Evolutionary conservation across 371 early-diverging fungal genomes (phyloP).

Genomic region (Dipsacomyces acuminosporus): DNA sequence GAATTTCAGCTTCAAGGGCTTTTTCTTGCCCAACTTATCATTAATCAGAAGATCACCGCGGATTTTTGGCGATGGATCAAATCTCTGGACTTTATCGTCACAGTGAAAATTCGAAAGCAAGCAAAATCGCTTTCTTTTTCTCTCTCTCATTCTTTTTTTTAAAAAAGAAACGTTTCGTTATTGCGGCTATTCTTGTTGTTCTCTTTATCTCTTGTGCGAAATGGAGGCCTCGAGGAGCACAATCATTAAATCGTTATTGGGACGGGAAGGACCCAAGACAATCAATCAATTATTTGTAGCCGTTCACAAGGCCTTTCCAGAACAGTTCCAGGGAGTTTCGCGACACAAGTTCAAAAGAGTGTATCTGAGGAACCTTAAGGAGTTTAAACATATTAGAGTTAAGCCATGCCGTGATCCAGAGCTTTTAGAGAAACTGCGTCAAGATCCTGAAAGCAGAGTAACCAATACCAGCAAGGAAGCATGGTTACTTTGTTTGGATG

Average conservation of each 20-base stretch:
- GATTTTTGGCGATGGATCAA: no score
- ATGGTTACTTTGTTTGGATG: slow-evolving; percentile 26
- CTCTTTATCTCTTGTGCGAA: neutral
- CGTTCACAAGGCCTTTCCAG: slow-evolving; percentile 16
- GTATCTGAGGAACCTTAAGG: slow-evolving; percentile 44
- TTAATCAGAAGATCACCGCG: no score
- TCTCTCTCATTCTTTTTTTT: no score
- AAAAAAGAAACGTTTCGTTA: no score
- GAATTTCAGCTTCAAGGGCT: no score
- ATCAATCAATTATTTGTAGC: slow-evolving; percentile 21
- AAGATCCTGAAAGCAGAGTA: slow-evolving; percentile 22
- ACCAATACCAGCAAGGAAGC: slow-evolving; percentile 4
- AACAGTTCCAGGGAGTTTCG: slow-evolving; percentile 28
- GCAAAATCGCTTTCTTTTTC: no score
- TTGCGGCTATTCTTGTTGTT: no score
- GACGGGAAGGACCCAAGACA: slow-evolving; percentile 44
- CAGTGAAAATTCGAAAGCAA: no score
- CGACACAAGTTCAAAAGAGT: slow-evolving; percentile 30
- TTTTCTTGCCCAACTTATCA: no score
- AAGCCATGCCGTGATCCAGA: slow-evolving; percentile 24
- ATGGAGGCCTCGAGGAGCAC: slow-evolving; percentile 40
- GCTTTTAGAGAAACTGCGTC: slow-evolving; percentile 9
- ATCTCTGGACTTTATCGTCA: no score
- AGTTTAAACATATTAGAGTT: slow-evolving; percentile 29
- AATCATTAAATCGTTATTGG: slow-evolving; percentile 38